Evolutionary conservation across 2,329 filamentous ascomycete species (phyloP).

Genomic region (Colletotrichum orbiculare): DNA sequence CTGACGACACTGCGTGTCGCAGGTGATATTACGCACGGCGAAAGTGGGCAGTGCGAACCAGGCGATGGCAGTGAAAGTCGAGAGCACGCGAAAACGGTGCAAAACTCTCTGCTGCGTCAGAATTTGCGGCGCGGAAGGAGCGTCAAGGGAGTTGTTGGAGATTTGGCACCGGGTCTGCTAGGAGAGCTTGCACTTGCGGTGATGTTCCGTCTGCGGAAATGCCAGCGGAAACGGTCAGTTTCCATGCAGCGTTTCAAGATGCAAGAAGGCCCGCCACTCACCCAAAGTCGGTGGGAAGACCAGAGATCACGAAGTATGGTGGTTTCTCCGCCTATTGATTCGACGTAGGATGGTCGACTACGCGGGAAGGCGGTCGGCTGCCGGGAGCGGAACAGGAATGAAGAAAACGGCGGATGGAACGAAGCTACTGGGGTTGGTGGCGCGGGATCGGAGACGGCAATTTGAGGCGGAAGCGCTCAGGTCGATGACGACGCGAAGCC

Average conservation of each 20-base stretch:
- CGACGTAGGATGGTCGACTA: not conserved
- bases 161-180: constrained; percentile 6
- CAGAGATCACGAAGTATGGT: not conserved
- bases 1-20: constrained; percentile 24
- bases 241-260: not conserved
- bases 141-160: not conserved
- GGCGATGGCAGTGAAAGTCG: not conserved
- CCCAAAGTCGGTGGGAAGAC: too few relatives aligned
- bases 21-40: constrained; percentile 24
- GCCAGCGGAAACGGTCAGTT: constrained; percentile 7
- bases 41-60: not conserved
- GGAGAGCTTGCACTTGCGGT: constrained; percentile 4
- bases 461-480: constrained; percentile 12
- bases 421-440: constrained; percentile 13
- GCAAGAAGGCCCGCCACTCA: not conserved
- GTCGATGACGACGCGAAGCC: constrained; percentile 8
- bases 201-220: constrained; percentile 10
- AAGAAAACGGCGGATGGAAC: constrained; percentile 18
- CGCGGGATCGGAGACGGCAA: constrained; percentile 16
- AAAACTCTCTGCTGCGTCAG: not conserved
- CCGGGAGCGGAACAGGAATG: constrained; percentile 6
- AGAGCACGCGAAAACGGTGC: not conserved
- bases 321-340: too few relatives aligned
- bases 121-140: constrained; percentile 1
- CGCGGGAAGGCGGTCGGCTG: constrained; percentile 10